A percentile compares a stretch with the other conserved stretches of the same genome.
phyloP scores from a whole-genome alignment of 306 rosid genomes.

The Erythrophleum fordii region DNA sequence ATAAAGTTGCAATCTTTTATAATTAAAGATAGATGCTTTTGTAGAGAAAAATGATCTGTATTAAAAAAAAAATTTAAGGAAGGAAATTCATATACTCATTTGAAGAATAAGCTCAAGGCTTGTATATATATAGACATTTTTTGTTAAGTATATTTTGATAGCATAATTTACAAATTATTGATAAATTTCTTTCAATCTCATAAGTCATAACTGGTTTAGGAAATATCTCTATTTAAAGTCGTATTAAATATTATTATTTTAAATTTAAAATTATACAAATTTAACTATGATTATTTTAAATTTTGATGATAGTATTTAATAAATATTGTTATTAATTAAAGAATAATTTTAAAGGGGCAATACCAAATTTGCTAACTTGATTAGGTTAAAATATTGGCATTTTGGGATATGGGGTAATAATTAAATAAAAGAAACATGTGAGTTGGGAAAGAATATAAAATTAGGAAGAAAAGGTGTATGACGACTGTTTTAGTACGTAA shows the following conservation, averaged over 20 bases:
- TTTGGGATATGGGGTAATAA: background rate
- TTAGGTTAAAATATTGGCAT: background rate
- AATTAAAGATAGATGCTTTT: background rate
- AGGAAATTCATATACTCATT: background rate
- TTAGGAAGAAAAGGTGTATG: no score
- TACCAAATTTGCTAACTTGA: background rate
- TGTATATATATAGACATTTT: background rate
- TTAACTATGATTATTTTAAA: no score
- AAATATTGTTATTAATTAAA: background rate
- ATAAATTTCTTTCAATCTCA: background rate
- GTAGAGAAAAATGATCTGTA: background rate
- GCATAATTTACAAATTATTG: background rate
- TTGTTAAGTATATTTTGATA: background rate
- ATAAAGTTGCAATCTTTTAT: background rate
- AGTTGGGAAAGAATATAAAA: slow-evolving; percentile 34
- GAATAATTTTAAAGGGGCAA: background rate
- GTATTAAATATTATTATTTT: background rate
- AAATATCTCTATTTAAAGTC: background rate
- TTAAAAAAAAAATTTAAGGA: background rate
- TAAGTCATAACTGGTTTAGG: background rate
- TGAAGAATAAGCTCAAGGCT: background rate
- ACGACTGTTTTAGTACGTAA: no score
- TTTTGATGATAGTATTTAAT: no score
- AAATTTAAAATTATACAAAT: no score
- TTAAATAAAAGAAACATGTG: slow-evolving; percentile 37